A percentile compares a stretch with the other conserved stretches of the same genome.
Conservation (phyloP, 1,139 yeast genomes). For the Pichia sp. region DNA sequence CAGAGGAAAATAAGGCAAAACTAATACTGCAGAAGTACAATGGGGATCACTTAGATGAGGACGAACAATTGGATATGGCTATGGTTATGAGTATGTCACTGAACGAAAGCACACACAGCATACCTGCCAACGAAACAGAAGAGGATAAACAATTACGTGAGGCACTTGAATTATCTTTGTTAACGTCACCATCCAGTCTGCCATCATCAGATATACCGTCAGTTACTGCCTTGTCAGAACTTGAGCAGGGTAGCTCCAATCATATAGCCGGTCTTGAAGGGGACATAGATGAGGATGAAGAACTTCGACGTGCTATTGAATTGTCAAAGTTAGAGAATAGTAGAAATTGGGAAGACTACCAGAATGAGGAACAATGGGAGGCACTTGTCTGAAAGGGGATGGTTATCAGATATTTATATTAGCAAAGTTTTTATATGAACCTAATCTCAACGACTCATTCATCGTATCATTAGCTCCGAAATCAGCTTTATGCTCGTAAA, state of each 20-base stretch:
- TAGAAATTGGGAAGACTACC: constrained; percentile 3
- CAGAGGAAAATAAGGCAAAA: constrained; percentile 8
- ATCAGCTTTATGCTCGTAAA: constrained; percentile 26
- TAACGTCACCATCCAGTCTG: background rate
- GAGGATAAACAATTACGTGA: constrained; percentile 1
- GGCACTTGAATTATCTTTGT: constrained; percentile 8
- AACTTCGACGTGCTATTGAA: constrained; percentile 19
- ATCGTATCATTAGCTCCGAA: constrained; percentile 27
- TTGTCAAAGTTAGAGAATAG: constrained; percentile 16
- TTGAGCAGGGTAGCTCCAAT: too few relatives aligned
- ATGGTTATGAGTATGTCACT: constrained; percentile 13
- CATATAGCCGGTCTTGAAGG: too few relatives aligned
- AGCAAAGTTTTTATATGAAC: constrained; percentile 4
- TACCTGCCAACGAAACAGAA: background rate
- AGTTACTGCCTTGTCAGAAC: too few relatives aligned
- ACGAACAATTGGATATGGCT: constrained; percentile 17
- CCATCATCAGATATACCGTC: too few relatives aligned
- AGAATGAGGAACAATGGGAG: constrained; percentile 12
- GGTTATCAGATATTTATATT: background rate
- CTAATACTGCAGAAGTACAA: constrained; percentile 14
- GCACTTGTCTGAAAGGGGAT: background rate
- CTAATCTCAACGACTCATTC: background rate
- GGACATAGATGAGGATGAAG: constrained; percentile 14
- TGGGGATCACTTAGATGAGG: constrained; percentile 9
- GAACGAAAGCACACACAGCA: constrained; percentile 8